Percentiles rank a stretch among this genome's conserved stretches.
phyloP scores from a whole-genome alignment of 2,329 filamentous ascomycete species.

The Chrysosporium keratinophilum region DNA sequence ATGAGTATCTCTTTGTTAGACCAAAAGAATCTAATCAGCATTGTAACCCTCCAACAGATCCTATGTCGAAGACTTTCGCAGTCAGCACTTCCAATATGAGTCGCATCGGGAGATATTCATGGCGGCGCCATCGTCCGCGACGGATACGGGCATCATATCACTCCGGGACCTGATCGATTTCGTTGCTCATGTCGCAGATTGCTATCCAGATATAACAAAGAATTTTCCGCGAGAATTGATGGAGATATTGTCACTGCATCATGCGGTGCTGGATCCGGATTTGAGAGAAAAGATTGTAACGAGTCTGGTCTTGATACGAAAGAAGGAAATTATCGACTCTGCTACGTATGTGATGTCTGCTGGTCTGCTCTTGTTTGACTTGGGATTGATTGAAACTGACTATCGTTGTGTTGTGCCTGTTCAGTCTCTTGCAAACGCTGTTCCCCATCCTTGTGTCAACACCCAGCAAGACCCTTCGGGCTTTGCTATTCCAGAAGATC shows the following conservation, averaged over 20 bases:
- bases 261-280: conserved; percentile 70
- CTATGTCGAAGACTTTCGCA: conserved; percentile 78
- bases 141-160: conserved; percentile 66
- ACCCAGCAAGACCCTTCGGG: conserved; percentile 76
- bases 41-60: conserved; percentile 43
- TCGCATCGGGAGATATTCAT: conserved; percentile 86
- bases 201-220: conserved; percentile 71
- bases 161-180: conserved; percentile 90
- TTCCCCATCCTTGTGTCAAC: conserved; percentile 91
- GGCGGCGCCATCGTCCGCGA: conserved; percentile 65
- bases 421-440: conserved; percentile 67
- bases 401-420: background rate
- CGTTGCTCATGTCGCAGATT: conserved; percentile 85
- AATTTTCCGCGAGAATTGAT: conserved; percentile 73
- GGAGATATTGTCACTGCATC: conserved; percentile 68
- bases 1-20: background rate
- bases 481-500: conserved; percentile 80
- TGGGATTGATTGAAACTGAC: background rate
- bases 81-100: conserved; percentile 85
- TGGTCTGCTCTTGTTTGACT: background rate
- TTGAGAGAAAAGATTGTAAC: conserved; percentile 90
- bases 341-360: conserved; percentile 40
- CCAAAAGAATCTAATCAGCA: background rate
- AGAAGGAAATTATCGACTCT: conserved; percentile 88
- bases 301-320: conserved; percentile 72